Percentiles rank a stretch among this genome's conserved stretches.
phyloP scores from a whole-genome alignment of 805 yeast species.

The Kazachstania psychrophila region DNA sequence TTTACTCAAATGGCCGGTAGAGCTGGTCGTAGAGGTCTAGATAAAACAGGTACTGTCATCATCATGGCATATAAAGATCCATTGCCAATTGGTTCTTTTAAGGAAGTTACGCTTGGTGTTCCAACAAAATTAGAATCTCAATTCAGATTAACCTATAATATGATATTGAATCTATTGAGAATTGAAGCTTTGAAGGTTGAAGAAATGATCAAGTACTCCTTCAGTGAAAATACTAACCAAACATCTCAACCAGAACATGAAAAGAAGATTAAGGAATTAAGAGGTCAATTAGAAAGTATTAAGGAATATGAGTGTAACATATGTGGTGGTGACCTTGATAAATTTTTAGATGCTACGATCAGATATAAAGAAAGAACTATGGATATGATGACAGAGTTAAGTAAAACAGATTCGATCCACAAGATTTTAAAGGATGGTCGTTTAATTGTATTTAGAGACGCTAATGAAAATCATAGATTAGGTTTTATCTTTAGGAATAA shows the following conservation, averaged over 20 bases:
- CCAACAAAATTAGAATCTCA: slow-evolving; percentile 89
- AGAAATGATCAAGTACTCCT: slow-evolving; percentile 94
- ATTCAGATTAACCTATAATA: slow-evolving; percentile 87
- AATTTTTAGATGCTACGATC: slow-evolving; percentile 36
- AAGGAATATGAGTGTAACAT: slow-evolving; percentile 29
- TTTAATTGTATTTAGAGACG: slow-evolving; percentile 48
- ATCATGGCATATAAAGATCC: slow-evolving; percentile 77
- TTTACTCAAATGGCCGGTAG: slow-evolving; percentile 99
- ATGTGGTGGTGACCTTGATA: slow-evolving; percentile 36
- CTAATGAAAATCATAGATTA: slow-evolving; percentile 26
- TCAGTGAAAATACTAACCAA: slow-evolving; percentile 84
- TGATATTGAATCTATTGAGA: slow-evolving; percentile 84
- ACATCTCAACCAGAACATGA: slow-evolving; percentile 80
- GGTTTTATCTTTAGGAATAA: slow-evolving; percentile 46
- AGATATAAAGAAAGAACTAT: slow-evolving; percentile 39
- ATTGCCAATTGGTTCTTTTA: slow-evolving; percentile 46
- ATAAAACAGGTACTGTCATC: slow-evolving; percentile 87
- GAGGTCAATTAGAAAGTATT: slow-evolving; percentile 36
- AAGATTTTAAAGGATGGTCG: slow-evolving; percentile 46
- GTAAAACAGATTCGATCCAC: slow-evolving; percentile 40
- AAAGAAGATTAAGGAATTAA: slow-evolving; percentile 46
- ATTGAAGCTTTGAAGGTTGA: slow-evolving; percentile 95
- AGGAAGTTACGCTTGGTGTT: slow-evolving; percentile 75
- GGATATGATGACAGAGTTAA: slow-evolving; percentile 39
- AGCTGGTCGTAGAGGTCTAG: slow-evolving; percentile 96